A percentile compares a stretch with the other conserved stretches of the same genome.
Evolutionary conservation across 208 protist genomes (phyloP).

Genomic region (Naegleria fowleri): DNA sequence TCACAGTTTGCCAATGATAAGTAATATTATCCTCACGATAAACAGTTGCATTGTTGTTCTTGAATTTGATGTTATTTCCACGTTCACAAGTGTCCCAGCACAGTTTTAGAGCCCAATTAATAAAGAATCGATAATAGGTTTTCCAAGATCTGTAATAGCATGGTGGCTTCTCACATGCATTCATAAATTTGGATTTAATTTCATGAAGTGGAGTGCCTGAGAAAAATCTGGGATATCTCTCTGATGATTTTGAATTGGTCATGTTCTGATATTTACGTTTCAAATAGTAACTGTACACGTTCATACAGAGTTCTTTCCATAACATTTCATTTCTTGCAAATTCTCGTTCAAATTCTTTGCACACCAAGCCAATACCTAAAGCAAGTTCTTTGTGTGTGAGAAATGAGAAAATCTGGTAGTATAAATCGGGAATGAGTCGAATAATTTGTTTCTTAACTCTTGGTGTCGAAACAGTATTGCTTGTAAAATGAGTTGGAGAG

Average conservation of each 20-base stretch:
- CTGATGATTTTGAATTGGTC: background rate
- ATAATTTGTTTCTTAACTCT: background rate
- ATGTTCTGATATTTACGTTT: background rate
- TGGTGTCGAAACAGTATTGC: no score
- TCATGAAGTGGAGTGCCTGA: background rate
- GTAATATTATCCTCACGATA: constrained; percentile 22
- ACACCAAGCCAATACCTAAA: background rate
- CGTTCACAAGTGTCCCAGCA: constrained; percentile 20
- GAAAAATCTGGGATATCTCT: background rate
- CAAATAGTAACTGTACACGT: background rate
- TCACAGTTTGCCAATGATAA: constrained; percentile 24
- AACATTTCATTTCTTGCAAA: constrained; percentile 15
- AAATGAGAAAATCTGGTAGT: constrained; percentile 1
- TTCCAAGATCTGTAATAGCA: constrained; percentile 17
- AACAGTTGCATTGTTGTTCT: background rate
- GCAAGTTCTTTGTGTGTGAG: background rate
- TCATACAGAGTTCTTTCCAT: constrained; percentile 25
- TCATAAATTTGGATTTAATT: background rate
- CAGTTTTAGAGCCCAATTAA: background rate
- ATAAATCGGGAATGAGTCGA: background rate
- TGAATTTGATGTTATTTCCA: constrained; percentile 12
- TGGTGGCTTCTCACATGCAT: background rate
- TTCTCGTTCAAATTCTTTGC: background rate
- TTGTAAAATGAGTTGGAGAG: background rate
- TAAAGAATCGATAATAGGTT: constrained; percentile 9